Evolutionary conservation across 495 filamentous ascomycete genomes (phyloP), one percentile per base, ranked within the genome.

Genomic region (Parmelia sp.): DNA sequence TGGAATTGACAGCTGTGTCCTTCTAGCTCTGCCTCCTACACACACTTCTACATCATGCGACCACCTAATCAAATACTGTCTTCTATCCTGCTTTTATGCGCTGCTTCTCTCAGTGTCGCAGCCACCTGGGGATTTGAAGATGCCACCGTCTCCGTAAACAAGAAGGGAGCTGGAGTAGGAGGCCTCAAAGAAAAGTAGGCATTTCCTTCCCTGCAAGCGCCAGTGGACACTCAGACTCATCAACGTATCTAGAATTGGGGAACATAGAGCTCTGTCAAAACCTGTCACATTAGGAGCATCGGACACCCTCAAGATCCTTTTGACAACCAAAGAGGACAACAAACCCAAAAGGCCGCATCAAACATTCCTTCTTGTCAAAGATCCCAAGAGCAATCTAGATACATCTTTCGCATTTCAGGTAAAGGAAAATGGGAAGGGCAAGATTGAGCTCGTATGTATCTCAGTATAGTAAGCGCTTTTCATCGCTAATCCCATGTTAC

Each of bases 81-180:
- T 45, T 42, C 62, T n/a, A 5, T 59, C 15, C 51, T 75, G 76
- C 65, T 71, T 74, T 68, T 77, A 71, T 69, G 45, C 37, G 66
- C 69, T n/a, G 59, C 61, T 39, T 64, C 70, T n/a, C 57, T 64
- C 14, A 55, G 66, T 12, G 64, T 68, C 14, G 87, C 89, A 49
- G 88, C 90, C 59, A 84, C 85, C 36, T 96, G 92, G 92, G 83
- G 85, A 25, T 94, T 94, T 74, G 83, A 88, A 71, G 91, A 96
- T 81, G 92, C 88, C 73, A 90, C 85, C 70, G 76, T 96, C 74
- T 83, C 86, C 61, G 82, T 96, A 68, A 83, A 85, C 72, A 75
- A 82, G 57, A 96, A 92, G 78, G 85, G 83, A 58, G 78, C 83
- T 27, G 88, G 85, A 31, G 79, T 86, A 58, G 83, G 83, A 62